These are phyloP conservation scores for Ilyonectria sp. DNA, from an alignment of 2,329 filamentous ascomycete genomes.

Conservation along the genomic window DNA sequence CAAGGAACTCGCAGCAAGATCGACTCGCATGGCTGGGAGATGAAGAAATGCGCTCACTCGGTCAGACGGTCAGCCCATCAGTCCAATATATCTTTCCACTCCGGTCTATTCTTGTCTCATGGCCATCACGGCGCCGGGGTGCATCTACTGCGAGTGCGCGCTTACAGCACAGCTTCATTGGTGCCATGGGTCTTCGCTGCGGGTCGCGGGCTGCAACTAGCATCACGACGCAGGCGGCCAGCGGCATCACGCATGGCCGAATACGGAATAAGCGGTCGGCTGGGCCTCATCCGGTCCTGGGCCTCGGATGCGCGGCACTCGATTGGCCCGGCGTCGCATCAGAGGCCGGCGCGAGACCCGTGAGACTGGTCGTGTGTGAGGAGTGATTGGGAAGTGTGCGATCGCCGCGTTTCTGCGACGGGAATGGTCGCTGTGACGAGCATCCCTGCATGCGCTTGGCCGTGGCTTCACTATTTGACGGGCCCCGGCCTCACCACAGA, in stretches of 20 bases:
- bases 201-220: constrained; percentile 13
- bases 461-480: constrained; percentile 14
- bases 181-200: neutral
- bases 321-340: constrained; percentile 19
- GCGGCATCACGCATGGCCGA: constrained; percentile 2
- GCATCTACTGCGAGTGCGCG: constrained; percentile 2
- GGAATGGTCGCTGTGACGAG: constrained; percentile 37
- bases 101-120: constrained; percentile 21
- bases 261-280: constrained; percentile 15
- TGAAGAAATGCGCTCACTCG: constrained; percentile 1
- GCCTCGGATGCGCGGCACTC: neutral
- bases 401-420: constrained; percentile 37
- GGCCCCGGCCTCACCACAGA: constrained; percentile 16
- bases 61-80: constrained; percentile 15
- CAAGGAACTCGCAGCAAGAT: neutral
- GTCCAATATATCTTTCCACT: constrained; percentile 1
- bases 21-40: neutral
- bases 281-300: neutral
- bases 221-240: neutral
- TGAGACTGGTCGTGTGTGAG: constrained; percentile 32
- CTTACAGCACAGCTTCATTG: constrained; percentile 20
- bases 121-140: constrained; percentile 5
- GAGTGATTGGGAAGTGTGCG: constrained; percentile 34
- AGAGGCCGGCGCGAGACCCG: neutral
- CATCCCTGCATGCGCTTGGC: constrained; percentile 35